Evolutionary conservation across 306 rosid species (phyloP), one percentile per base, ranked within the genome.

Genomic region (Cucumis sativus): DNA sequence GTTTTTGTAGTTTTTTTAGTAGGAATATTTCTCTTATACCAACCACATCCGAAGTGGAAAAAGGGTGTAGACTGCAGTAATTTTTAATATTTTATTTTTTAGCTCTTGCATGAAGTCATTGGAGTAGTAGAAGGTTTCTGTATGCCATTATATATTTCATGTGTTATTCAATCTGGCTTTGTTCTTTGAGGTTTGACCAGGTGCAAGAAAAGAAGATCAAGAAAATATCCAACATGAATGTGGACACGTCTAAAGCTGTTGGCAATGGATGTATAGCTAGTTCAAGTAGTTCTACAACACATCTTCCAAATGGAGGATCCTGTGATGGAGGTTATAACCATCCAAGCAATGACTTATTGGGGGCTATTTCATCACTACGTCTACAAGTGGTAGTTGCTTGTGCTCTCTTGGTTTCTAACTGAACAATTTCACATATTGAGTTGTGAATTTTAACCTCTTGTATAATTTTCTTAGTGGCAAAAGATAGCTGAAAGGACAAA

Each of bases 121-220:
- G 60, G 4, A 47, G 54, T 72, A 9, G 45, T 70, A 23, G 40
- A 47, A 70, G 47, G 1, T 51, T 20, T 51, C 41, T 8, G 45
- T 72, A 51, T 61, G 76, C 16, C 18, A 51, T 23, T 72, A 33
- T 18, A 21, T 41, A 9, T 58, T 59, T 40, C 72, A 60, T 65
- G 74, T 66, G 54, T 8, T 43, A 80, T 81, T 20, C 45, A 65
- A 55, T 77, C 75, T 61, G 60, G 56, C 68, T 39, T 77, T 58
- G 67, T 79, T 43, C 58, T 57, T 77, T 84, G 91, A 78, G 80
- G 70, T 52, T 74, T 85, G 78, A 80, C 78, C 85, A 92, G 99
- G 97, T 92, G 79, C 97, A 96, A 88, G 98, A 96, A 88, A 96
- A 92, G 89, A 92, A 95, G 91, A 86, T 95, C 82, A 92, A 92